Evolutionary conservation across 345 rosid genomes (phyloP), one percentile per base, ranked within the genome.

Genomic region (Odontarrhena argentea): DNA sequence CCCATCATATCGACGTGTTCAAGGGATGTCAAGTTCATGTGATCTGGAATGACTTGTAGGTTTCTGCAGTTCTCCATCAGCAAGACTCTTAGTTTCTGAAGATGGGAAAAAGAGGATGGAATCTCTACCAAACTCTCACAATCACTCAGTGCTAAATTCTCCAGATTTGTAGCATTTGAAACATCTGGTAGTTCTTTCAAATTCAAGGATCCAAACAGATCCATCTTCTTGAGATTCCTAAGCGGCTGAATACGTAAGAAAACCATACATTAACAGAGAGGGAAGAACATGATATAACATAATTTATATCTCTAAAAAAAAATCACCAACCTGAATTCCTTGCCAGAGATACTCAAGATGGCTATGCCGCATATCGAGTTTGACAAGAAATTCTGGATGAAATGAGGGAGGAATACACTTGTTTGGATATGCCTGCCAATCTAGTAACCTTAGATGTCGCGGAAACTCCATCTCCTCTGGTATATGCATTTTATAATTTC

Each of bases 261-360:
- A 56, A 60, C 55, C 12, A 55, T 2, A 40, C 22, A n/a, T 45
- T 45, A 68, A 25, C 3, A 8, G 4, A 18, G 43, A 24, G 15
- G 15, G 5, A 2, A 12, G 13, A 53, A 3, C 4, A 1, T 46
- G 0, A 61, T 2, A 6, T 45, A 3, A 34, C 32, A 0, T 43
- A 9, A 6, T 18, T 14, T 1, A 9, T 9, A 11, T 42, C 44
- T 9, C 6, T 44, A 10, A 18, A 18, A 18, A 18, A 18, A 18
- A 18, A 18, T 18, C 2, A 48, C 50, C 37, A 57, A 79, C 80
- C 69, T 58, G 67, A 1, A 4, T 1, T 63, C 65, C 70, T 37
- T 43, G n/a, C 81, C 81, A 80, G 0, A 80, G 64, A 15, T 63
- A 32, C 37, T 74, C 35, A 0, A 77, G 36, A 1, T 44, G 0